Evolutionary conservation across 345 rosid species (phyloP).

Genomic region (Gossypium ekmanianum): DNA sequence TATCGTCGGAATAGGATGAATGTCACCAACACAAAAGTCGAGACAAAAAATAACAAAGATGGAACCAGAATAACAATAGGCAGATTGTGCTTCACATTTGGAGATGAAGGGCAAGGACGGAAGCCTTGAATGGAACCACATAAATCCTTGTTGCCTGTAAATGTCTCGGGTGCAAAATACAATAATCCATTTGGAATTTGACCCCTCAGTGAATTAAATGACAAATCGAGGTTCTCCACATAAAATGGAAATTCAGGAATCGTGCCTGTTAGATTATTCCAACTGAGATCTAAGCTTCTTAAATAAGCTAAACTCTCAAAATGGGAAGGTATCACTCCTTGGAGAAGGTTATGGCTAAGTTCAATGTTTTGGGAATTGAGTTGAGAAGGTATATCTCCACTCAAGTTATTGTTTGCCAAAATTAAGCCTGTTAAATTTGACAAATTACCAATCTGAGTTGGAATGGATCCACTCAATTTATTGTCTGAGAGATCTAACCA

Average conservation of each 20-base stretch:
- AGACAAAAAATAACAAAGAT: too few relatives aligned
- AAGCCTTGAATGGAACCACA: background rate
- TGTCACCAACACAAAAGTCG: fast-evolving
- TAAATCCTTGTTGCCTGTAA: background rate
- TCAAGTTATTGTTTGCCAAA: background rate
- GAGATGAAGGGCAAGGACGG: background rate
- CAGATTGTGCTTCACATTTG: too few relatives aligned
- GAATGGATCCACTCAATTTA: constrained; percentile 7
- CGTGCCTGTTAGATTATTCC: background rate
- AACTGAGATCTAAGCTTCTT: background rate
- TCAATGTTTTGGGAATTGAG: background rate
- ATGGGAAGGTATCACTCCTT: background rate
- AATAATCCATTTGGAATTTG: background rate
- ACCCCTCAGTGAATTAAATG: background rate
- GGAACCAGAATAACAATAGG: too few relatives aligned
- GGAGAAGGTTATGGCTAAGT: background rate
- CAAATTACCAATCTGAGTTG: background rate
- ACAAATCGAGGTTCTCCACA: background rate
- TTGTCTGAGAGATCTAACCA: background rate
- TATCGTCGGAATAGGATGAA: fast-evolving
- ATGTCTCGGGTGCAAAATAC: background rate
- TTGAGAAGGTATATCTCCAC: background rate
- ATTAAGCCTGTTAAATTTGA: fast-evolving
- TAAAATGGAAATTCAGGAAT: background rate
- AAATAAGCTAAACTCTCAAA: background rate